A percentile compares a stretch with the other conserved stretches of the same genome.
Conservation (phyloP, 2,329 filamentous ascomycete genomes). For the Hymenoscyphus salicellus region DNA sequence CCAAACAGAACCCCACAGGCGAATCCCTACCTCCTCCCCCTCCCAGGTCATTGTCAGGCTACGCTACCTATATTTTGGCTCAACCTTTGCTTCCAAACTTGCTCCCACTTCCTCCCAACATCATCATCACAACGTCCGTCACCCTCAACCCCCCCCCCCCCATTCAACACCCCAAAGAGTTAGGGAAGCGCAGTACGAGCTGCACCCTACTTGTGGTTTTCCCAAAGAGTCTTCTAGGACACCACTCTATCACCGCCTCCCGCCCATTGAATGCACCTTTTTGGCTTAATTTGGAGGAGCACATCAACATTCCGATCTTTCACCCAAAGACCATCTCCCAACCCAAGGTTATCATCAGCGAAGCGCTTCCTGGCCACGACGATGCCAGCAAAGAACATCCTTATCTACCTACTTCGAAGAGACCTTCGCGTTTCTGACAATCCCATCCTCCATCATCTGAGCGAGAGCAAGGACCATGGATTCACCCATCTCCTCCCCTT, state of each 20-base stretch:
- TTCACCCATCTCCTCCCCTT: conserved; percentile 70
- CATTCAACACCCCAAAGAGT: background rate
- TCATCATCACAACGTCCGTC: background rate
- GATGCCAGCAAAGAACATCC: conserved; percentile 47
- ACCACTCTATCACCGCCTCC: background rate
- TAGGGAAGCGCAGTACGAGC: conserved; percentile 2
- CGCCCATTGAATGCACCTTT: background rate
- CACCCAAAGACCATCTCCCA: background rate
- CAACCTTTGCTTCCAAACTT: background rate
- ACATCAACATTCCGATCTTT: background rate
- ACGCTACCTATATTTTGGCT: background rate
- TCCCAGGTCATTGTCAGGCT: background rate
- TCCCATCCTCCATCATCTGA: conserved; percentile 62
- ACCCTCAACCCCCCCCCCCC: background rate
- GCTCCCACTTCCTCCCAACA: background rate
- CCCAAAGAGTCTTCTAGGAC: conserved; percentile 1
- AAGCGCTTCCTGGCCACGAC: conserved; percentile 11
- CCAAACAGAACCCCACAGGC: background rate
- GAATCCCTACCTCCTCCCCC: background rate
- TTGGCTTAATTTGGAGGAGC: background rate
- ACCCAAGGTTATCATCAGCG: background rate
- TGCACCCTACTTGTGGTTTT: background rate
- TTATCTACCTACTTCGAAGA: conserved; percentile 69
- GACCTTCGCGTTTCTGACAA: conserved; percentile 75
- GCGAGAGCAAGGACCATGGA: conserved; percentile 47